Percentiles rank a stretch among this genome's conserved stretches.
Conservation (phyloP, 257 asterid species). For the Cinchona pubescens region DNA sequence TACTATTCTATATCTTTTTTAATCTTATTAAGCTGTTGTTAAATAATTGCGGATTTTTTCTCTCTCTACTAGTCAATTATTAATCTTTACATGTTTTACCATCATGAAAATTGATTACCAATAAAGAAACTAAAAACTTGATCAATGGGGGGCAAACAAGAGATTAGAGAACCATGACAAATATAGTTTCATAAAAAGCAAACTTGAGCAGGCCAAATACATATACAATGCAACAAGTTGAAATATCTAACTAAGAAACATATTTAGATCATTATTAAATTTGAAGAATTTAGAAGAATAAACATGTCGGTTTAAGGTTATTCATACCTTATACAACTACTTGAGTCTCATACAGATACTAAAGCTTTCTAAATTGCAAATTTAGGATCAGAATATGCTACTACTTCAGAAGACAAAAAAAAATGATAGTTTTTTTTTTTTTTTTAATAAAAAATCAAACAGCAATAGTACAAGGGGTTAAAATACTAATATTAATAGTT, state of each 20-base stretch:
- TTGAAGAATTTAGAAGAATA: too few species aligned
- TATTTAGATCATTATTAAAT: too few species aligned
- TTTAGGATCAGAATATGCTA: neutral
- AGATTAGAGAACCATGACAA: neutral
- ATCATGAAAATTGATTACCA: slow-evolving; percentile 26
- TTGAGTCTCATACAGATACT: too few species aligned
- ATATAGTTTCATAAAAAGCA: neutral
- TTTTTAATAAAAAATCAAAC: too few species aligned
- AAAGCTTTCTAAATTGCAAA: neutral
- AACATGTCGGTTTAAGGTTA: too few species aligned
- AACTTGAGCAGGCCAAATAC: neutral
- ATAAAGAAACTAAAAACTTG: neutral
- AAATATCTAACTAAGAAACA: neutral
- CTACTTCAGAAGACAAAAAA: neutral
- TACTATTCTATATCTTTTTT: slow-evolving; percentile 39
- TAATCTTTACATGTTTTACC: slow-evolving; percentile 35
- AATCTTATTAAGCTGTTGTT: slow-evolving; percentile 32
- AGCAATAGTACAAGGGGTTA: too few species aligned
- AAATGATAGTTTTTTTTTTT: too few species aligned
- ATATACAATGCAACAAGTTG: neutral
- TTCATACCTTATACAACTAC: too few species aligned
- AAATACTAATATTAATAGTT: too few species aligned
- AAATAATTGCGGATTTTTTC: slow-evolving; percentile 30
- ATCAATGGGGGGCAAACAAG: neutral
- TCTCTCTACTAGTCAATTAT: slow-evolving; percentile 34